Conservation (phyloP, 2,329 filamentous ascomycete species). For the Neopestalotiopsis rosae region DNA sequence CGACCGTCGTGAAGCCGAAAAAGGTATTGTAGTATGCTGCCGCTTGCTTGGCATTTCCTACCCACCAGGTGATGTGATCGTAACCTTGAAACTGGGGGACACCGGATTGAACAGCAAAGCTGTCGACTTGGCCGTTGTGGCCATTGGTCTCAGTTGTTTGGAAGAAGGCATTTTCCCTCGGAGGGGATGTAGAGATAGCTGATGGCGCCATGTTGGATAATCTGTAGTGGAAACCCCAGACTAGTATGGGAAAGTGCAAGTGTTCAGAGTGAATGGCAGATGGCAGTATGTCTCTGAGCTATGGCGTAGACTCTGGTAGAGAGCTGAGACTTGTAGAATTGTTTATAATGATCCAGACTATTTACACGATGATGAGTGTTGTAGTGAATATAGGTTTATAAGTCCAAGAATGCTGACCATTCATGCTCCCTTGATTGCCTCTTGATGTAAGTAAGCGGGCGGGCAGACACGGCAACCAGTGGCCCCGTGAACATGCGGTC, state of each 20-base stretch:
- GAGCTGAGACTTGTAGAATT: neutral
- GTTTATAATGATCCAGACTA: neutral
- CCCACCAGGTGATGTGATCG: slow-evolving; percentile 94
- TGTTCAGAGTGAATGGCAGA: neutral
- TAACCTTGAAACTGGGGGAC: slow-evolving; percentile 76
- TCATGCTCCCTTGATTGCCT: neutral
- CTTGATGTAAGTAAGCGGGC: slow-evolving; percentile 9
- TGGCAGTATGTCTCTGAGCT: neutral
- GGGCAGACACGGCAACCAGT: slow-evolving; percentile 13
- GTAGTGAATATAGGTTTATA: slow-evolving; percentile 1
- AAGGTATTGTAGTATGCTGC: slow-evolving; percentile 86
- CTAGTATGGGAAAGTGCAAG: neutral
- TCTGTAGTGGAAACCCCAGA: neutral
- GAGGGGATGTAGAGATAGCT: slow-evolving; percentile 57
- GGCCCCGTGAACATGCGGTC: neutral
- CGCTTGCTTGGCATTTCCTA: slow-evolving; percentile 95
- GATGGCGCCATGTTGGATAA: slow-evolving; percentile 59
- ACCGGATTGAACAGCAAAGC: slow-evolving; percentile 58
- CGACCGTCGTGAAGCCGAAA: slow-evolving; percentile 83
- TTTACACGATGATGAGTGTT: slow-evolving; percentile 2
- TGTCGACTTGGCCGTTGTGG: slow-evolving; percentile 46
- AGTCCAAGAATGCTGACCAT: neutral
- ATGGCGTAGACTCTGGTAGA: neutral
- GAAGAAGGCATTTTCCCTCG: slow-evolving; percentile 47
- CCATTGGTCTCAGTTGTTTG: slow-evolving; percentile 8